Conservation (phyloP, 345 rosid genomes). For the Orychophragmus violaceus region DNA sequence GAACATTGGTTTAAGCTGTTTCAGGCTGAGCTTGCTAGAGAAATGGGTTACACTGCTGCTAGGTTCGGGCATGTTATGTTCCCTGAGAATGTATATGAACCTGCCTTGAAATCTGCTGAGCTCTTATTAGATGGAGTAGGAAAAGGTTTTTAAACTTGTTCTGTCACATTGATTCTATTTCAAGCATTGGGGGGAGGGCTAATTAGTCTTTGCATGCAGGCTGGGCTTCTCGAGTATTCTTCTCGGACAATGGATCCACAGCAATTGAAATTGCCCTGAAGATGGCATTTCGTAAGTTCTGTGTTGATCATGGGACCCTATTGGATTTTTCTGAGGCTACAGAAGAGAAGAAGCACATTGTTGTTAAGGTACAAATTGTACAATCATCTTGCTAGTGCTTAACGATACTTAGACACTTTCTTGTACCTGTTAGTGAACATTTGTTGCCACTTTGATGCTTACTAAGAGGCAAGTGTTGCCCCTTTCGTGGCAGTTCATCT, state of each 20-base stretch:
- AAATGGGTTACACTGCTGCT: conserved; percentile 93
- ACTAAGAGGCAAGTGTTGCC: background rate
- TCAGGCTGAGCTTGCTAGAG: conserved; percentile 97
- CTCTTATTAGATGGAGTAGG: conserved; percentile 91
- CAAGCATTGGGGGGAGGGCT: background rate
- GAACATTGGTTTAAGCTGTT: conserved; percentile 67
- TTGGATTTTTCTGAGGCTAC: conserved; percentile 20
- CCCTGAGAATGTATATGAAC: conserved; percentile 96
- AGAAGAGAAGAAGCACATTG: conserved; percentile 31
- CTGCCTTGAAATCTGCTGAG: conserved; percentile 85
- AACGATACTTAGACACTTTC: background rate
- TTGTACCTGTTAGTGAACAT: background rate
- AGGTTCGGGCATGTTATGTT: conserved; percentile 98
- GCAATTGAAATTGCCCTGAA: conserved; percentile 92
- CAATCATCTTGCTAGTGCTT: conserved; percentile 6
- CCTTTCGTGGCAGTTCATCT: background rate
- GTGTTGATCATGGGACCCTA: conserved; percentile 48
- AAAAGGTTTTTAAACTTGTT: conserved; percentile 45
- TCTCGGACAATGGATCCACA: conserved; percentile 94
- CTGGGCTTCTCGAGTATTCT: conserved; percentile 89
- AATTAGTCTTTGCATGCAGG: conserved; percentile 40
- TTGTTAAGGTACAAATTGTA: conserved; percentile 72
- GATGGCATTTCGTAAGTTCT: conserved; percentile 93
- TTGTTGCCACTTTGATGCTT: background rate
- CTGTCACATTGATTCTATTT: background rate